Conservation (phyloP, 805 yeast species). For the Vanderwaltozyma verrucispora region DNA sequence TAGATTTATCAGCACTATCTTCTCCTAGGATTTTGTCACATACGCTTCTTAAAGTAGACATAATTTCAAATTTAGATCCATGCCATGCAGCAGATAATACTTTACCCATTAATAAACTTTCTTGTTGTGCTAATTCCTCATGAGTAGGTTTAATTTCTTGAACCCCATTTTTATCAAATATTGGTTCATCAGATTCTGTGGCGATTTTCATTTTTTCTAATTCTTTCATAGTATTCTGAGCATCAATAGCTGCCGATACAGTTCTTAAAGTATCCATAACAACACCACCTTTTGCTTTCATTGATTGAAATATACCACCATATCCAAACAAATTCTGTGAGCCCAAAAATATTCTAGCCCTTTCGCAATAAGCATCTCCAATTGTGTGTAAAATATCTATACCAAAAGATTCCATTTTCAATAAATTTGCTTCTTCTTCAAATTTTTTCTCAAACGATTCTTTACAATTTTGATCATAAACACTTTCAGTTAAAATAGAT, state of each 20-base stretch:
- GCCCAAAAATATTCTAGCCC: constrained; percentile 54
- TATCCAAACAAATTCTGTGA: constrained; percentile 54
- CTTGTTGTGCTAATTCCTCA: constrained; percentile 61
- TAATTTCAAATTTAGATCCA: constrained; percentile 70
- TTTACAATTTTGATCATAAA: constrained; percentile 50
- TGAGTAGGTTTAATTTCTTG: constrained; percentile 48
- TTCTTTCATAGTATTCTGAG: constrained; percentile 69
- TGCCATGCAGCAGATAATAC: constrained; percentile 80
- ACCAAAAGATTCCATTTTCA: constrained; percentile 81
- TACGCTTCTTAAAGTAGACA: constrained; percentile 58
- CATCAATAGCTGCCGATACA: constrained; percentile 64
- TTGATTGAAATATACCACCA: constrained; percentile 62
- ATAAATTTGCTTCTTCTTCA: constrained; percentile 70
- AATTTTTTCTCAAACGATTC: constrained; percentile 53
- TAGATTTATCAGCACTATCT: constrained; percentile 36
- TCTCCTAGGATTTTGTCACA: constrained; percentile 59
- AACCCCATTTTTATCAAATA: constrained; percentile 39
- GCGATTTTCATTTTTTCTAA: constrained; percentile 56
- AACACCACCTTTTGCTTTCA: constrained; percentile 65
- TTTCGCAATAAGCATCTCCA: constrained; percentile 57
- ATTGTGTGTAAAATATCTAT: constrained; percentile 67
- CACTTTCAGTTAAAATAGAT: constrained; percentile 50
- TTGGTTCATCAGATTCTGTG: constrained; percentile 29
- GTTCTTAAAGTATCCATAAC: constrained; percentile 64
- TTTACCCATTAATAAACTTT: constrained; percentile 66